Evolutionary conservation across 2,329 filamentous ascomycete genomes (phyloP).

Genomic region (Escovopsis sp.): DNA sequence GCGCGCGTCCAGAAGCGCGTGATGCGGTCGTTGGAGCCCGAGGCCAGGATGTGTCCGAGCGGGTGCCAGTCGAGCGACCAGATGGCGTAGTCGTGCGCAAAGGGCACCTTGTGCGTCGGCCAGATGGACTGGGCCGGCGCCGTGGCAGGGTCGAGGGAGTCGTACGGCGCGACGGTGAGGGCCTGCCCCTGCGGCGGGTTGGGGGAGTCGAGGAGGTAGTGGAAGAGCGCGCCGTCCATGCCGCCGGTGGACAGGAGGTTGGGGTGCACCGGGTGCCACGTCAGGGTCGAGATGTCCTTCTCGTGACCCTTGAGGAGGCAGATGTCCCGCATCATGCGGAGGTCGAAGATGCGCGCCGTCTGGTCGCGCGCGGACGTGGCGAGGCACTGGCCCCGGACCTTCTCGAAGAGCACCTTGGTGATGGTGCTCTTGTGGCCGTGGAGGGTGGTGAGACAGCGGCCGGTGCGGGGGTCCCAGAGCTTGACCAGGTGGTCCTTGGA

Average conservation of each 20-base stretch:
- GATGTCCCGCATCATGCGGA: constrained; percentile 97
- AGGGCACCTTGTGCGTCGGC: constrained; percentile 74
- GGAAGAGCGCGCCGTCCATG: constrained; percentile 75
- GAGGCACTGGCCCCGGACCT: constrained; percentile 66
- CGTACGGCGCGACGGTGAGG: constrained; percentile 66
- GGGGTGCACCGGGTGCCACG: constrained; percentile 88
- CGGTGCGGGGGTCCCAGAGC: constrained; percentile 91
- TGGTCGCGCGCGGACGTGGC: constrained; percentile 90
- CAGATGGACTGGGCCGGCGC: constrained; percentile 82
- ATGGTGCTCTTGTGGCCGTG: constrained; percentile 97
- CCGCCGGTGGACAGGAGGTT: constrained; percentile 83
- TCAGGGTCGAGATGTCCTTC: constrained; percentile 83
- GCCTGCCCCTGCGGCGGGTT: constrained; percentile 65
- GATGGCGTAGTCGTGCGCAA: constrained; percentile 86
- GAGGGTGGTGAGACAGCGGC: constrained; percentile 79
- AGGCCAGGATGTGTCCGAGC: constrained; percentile 84
- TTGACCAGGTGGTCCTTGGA: constrained; percentile 97
- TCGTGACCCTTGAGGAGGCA: constrained; percentile 87
- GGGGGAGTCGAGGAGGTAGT: constrained; percentile 92
- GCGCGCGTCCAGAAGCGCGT: constrained; percentile 94
- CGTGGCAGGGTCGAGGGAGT: constrained; percentile 63
- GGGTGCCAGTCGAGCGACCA: constrained; percentile 99
- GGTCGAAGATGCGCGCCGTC: constrained; percentile 82
- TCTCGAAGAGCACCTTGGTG: constrained; percentile 82
- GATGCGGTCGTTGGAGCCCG: constrained; percentile 90